Percentiles rank a stretch among this genome's conserved stretches.
phyloP scores from a whole-genome alignment of 2,329 filamentous ascomycete genomes.

The Phyllosticta capitalensis region DNA sequence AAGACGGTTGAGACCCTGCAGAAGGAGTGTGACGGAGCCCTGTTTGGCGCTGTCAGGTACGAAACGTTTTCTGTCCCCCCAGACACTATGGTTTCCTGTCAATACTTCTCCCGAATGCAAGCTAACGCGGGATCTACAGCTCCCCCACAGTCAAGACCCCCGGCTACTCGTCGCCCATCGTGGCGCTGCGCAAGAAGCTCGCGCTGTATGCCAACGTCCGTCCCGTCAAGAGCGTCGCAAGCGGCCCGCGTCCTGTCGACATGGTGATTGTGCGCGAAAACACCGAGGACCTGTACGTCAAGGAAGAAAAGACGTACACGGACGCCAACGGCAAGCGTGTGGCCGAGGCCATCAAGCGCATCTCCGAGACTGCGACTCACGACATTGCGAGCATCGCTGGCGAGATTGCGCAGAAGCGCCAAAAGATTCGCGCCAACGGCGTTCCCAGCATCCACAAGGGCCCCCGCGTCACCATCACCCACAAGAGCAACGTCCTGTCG shows the following conservation, averaged over 20 bases:
- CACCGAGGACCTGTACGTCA: slow-evolving; percentile 97
- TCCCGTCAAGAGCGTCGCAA: slow-evolving; percentile 75
- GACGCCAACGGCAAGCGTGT: slow-evolving; percentile 63
- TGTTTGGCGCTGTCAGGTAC: slow-evolving; percentile 85
- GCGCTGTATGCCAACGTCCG: slow-evolving; percentile 96
- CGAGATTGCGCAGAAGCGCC: slow-evolving; percentile 81
- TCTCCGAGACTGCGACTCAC: slow-evolving; percentile 72
- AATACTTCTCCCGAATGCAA: neutral
- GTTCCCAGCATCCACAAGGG: slow-evolving; percentile 51
- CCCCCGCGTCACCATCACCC: slow-evolving; percentile 87
- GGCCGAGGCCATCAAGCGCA: slow-evolving; percentile 96
- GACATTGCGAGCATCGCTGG: slow-evolving; percentile 90
- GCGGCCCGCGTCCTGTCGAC: slow-evolving; percentile 62
- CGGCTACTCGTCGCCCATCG: slow-evolving; percentile 94
- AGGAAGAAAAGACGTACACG: slow-evolving; percentile 81
- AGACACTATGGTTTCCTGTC: neutral
- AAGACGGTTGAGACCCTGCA: slow-evolving; percentile 82
- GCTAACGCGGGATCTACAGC: slow-evolving; percentile 28
- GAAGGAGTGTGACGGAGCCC: slow-evolving; percentile 85
- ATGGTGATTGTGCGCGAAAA: slow-evolving; percentile 98
- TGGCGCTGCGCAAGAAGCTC: slow-evolving; percentile 89
- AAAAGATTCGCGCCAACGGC: slow-evolving; percentile 62
- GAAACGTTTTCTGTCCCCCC: neutral
- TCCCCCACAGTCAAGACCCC: slow-evolving; percentile 83
- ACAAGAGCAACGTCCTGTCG: slow-evolving; percentile 95